These are phyloP conservation scores for Phaeophleospora eucalypticola DNA, from an alignment of 2,329 filamentous ascomycete genomes.

Conservation along the genomic window DNA sequence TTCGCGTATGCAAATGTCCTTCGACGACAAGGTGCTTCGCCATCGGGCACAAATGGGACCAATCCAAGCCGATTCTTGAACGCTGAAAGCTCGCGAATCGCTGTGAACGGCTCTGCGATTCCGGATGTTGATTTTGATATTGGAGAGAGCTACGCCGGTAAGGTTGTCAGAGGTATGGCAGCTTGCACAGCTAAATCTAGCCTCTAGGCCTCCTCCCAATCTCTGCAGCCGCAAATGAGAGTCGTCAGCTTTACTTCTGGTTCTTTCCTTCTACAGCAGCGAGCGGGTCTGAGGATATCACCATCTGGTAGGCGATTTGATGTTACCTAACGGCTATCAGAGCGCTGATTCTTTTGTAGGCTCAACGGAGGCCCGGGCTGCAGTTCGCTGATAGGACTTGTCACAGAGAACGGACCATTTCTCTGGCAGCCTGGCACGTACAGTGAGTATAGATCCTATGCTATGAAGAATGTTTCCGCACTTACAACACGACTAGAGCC, in stretches of 20 bases:
- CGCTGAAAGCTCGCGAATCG: constrained; percentile 15
- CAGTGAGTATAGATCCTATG: neutral
- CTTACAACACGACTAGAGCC: constrained; percentile 5
- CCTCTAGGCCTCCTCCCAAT: constrained; percentile 56
- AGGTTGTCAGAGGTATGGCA: no score
- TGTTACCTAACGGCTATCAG: constrained; percentile 20
- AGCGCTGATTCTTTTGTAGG: no score
- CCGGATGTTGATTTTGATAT: constrained; percentile 43
- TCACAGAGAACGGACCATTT: constrained; percentile 27
- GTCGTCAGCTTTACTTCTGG: constrained; percentile 51
- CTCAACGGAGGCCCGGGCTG: constrained; percentile 27
- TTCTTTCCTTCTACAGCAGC: constrained; percentile 52
- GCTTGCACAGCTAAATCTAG: no score
- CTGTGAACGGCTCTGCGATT: constrained; percentile 28
- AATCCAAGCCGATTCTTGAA: constrained; percentile 8
- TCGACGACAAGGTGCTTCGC: neutral
- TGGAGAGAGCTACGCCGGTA: constrained; percentile 41
- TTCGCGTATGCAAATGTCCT: neutral
- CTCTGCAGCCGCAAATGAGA: constrained; percentile 43
- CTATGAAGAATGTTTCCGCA: neutral
- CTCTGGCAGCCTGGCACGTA: constrained; percentile 32
- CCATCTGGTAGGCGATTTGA: no score
- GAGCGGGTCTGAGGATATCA: constrained; percentile 46
- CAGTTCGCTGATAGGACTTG: constrained; percentile 17
- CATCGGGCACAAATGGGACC: no score